Conservation (phyloP, 2,329 filamentous ascomycete genomes). For the Chaetomiaceae sp. region DNA sequence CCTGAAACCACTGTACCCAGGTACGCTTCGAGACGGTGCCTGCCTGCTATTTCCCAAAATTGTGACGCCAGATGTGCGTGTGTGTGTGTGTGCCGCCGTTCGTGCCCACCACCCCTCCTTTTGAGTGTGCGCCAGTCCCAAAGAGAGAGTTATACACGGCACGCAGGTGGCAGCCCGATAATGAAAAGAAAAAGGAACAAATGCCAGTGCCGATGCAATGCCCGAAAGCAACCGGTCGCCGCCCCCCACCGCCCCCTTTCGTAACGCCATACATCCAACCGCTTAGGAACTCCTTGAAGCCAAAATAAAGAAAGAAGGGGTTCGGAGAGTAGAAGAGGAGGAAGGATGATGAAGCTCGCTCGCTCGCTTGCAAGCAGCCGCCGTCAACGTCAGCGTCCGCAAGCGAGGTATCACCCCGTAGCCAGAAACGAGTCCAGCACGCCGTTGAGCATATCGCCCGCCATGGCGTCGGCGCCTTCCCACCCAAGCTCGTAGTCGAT, state of each 20-base stretch:
- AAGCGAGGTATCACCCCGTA: constrained; percentile 2
- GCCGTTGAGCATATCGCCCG: constrained; percentile 47
- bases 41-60: neutral
- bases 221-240: constrained; percentile 10
- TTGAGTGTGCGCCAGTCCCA: constrained; percentile 9
- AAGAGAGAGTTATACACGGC: constrained; percentile 15
- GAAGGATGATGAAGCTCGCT: too few relatives aligned
- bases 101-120: constrained; percentile 12
- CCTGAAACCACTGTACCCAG: too few relatives aligned
- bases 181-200: too few relatives aligned
- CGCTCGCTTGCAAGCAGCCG: neutral
- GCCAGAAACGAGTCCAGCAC: constrained; percentile 44
- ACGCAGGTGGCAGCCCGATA: neutral
- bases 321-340: neutral
- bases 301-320: neutral
- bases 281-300: constrained; percentile 6
- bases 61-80: constrained; percentile 9
- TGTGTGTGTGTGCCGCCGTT: constrained; percentile 1
- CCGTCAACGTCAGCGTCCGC: neutral
- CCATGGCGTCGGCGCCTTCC: constrained; percentile 52
- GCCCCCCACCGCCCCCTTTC: neutral
- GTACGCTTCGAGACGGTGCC: neutral
- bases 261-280: constrained; percentile 9
- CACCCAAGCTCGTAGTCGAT: constrained; percentile 53
- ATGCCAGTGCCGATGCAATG: constrained; percentile 22